Percentiles rank a stretch among this genome's conserved stretches.
phyloP scores from a whole-genome alignment of 768 basidiomycete genomes.

The Gymnopilus dilepis region DNA sequence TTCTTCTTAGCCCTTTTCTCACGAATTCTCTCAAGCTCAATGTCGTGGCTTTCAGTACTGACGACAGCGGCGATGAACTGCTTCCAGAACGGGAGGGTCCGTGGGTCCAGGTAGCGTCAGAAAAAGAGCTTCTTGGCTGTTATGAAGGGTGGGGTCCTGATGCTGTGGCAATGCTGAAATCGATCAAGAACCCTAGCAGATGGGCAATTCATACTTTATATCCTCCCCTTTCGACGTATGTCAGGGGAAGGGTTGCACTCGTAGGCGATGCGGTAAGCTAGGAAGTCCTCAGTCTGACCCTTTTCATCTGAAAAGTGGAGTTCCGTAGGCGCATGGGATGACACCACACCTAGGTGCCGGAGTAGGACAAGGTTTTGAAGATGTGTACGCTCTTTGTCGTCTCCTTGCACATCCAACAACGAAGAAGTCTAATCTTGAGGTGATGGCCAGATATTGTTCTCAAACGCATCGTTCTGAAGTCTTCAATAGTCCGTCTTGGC shows the following conservation, averaged over 20 bases:
- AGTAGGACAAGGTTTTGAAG: conserved; percentile 65
- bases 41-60: conserved; percentile 40
- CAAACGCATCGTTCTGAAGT: neutral
- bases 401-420: conserved; percentile 51
- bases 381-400: conserved; percentile 50
- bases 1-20: neutral
- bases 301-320: neutral
- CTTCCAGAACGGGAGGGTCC: conserved; percentile 27
- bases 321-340: conserved; percentile 60
- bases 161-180: conserved; percentile 43
- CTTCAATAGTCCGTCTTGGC: conserved; percentile 46
- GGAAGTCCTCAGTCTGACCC: neutral
- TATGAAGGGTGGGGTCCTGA: conserved; percentile 55
- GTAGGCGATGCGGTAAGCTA: conserved; percentile 57
- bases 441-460: conserved; percentile 22
- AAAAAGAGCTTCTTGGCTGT: conserved; percentile 47
- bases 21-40: conserved; percentile 41
- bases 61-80: conserved; percentile 1
- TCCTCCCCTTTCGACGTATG: conserved; percentile 49
- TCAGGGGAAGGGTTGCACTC: conserved; percentile 51
- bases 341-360: conserved; percentile 63
- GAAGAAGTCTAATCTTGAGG: conserved; percentile 44
- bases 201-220: conserved; percentile 58
- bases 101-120: conserved; percentile 48
- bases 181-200: conserved; percentile 50